Conservation (phyloP, 129 eudicot genomes). For the Helichrysum umbraculigerum region DNA sequence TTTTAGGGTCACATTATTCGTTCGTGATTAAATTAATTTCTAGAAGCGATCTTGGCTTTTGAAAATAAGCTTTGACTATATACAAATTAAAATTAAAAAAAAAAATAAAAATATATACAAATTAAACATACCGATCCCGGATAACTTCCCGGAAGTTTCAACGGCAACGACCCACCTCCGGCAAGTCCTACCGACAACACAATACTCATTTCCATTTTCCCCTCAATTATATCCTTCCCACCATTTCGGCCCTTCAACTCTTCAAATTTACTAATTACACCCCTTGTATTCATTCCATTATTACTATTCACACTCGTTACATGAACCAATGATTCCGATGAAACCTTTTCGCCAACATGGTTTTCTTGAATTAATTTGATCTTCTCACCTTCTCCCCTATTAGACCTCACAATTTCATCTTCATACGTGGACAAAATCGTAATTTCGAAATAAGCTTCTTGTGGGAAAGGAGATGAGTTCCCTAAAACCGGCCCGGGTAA, state of each 20-base stretch:
- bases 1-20: background rate
- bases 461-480: conserved; percentile 68
- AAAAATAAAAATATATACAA: too few species aligned
- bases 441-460: conserved; percentile 90
- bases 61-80: conserved; percentile 22
- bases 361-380: conserved; percentile 52
- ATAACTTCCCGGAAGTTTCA: conserved; percentile 74
- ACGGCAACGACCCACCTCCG: conserved; percentile 50
- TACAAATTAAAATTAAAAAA: too few species aligned
- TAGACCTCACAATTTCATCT: conserved; percentile 19
- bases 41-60: conserved; percentile 22
- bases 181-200: conserved; percentile 66
- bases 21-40: conserved; percentile 22
- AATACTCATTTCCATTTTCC: conserved; percentile 29
- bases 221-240: conserved; percentile 40
- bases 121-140: conserved; percentile 77
- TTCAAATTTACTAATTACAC: conserved; percentile 27
- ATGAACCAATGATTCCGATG: conserved; percentile 48
- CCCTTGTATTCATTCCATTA: conserved; percentile 25
- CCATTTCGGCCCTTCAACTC: conserved; percentile 39
- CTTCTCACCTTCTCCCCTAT: conserved; percentile 53
- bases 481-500: conserved; percentile 84
- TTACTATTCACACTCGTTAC: conserved; percentile 29
- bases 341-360: conserved; percentile 39
- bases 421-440: conserved; percentile 43